Evolutionary conservation across 2,329 filamentous ascomycete genomes (phyloP).

Genomic region (Hypoxylon sp.): DNA sequence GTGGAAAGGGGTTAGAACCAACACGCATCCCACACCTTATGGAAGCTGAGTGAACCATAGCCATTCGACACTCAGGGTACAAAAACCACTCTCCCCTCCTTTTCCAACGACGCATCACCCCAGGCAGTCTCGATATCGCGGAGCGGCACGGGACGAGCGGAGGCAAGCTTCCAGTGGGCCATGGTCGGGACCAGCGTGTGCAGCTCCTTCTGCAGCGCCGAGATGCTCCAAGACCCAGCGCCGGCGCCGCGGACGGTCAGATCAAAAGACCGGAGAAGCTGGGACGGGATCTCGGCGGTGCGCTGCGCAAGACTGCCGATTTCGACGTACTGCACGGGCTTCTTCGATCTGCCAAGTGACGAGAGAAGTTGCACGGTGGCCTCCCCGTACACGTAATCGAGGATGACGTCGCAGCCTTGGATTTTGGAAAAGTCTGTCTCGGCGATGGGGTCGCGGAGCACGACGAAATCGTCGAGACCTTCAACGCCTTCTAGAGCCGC

Average conservation of each 20-base stretch:
- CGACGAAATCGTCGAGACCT: slow-evolving; percentile 55
- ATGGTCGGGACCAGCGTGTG: slow-evolving; percentile 44
- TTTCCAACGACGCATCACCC: slow-evolving; percentile 40
- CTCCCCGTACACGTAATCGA: slow-evolving; percentile 66
- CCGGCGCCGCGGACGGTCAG: slow-evolving; percentile 58
- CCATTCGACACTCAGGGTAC: slow-evolving; percentile 37
- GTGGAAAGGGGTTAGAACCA: too few species aligned
- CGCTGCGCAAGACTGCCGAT: slow-evolving; percentile 57
- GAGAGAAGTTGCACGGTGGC: slow-evolving; percentile 53
- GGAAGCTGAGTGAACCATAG: too few species aligned
- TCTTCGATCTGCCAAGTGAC: slow-evolving; percentile 49
- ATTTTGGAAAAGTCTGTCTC: slow-evolving; percentile 58
- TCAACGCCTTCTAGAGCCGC: slow-evolving; percentile 52
- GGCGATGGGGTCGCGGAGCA: slow-evolving; percentile 50
- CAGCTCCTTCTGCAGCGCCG: slow-evolving; percentile 44
- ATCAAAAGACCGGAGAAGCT: slow-evolving; percentile 57
- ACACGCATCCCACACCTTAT: too few species aligned
- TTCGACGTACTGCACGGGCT: slow-evolving; percentile 61
- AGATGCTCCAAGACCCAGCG: slow-evolving; percentile 53
- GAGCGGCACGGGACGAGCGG: slow-evolving; percentile 40
- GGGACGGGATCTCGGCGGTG: slow-evolving; percentile 51
- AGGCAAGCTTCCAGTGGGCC: slow-evolving; percentile 43
- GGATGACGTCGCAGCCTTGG: slow-evolving; percentile 58
- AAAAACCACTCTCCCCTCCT: slow-evolving; percentile 42
- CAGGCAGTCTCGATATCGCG: slow-evolving; percentile 47